Percentiles rank a stretch among this genome's conserved stretches.
phyloP scores from a whole-genome alignment of 75 land plant genomes.

The Selaginella moellendorffii region DNA sequence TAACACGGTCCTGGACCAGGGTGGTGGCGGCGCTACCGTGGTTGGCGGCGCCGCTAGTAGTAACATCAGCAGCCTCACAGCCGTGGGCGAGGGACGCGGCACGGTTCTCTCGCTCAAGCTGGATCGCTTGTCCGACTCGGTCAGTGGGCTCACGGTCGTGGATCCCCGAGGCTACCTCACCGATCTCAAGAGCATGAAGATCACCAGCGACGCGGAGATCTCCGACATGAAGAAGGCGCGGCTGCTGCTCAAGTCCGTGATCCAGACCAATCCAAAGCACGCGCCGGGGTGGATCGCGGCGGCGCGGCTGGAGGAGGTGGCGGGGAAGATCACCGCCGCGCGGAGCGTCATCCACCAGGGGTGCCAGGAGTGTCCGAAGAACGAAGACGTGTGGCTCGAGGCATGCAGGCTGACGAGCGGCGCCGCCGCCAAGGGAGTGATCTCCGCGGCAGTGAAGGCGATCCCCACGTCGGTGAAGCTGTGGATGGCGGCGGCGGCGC shows the following conservation, averaged over 20 bases:
- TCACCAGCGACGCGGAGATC: conserved; percentile 93
- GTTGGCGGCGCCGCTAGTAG: too few relatives aligned
- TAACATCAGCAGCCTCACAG: conserved; percentile 83
- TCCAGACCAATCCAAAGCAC: conserved; percentile 87
- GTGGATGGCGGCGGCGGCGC: conserved; percentile 79
- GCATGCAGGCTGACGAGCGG: conserved; percentile 71
- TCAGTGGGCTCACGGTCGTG: conserved; percentile 79
- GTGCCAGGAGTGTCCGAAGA: conserved; percentile 89
- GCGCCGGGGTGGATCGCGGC: conserved; percentile 98
- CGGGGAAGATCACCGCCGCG: conserved; percentile 73
- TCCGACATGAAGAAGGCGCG: conserved; percentile 95
- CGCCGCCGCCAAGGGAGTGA: conserved; percentile 72
- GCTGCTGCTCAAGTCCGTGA: conserved; percentile 77
- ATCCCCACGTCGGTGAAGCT: conserved; percentile 83
- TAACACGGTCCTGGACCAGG: conserved; percentile 75
- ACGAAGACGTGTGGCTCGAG: conserved; percentile 92
- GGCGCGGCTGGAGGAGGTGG: conserved; percentile 87
- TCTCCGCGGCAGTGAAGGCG: conserved; percentile 69
- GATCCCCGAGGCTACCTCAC: conserved; percentile 91
- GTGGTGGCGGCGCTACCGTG: conserved; percentile 56
- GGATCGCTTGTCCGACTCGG: conserved; percentile 77
- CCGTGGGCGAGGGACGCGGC: conserved; percentile 88
- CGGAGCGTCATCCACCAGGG: conserved; percentile 58
- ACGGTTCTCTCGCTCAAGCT: conserved; percentile 72
- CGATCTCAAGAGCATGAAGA: conserved; percentile 97